Conservation (phyloP, 1,284 basidiomycete genomes). For the Naganishia liquefaciens region DNA sequence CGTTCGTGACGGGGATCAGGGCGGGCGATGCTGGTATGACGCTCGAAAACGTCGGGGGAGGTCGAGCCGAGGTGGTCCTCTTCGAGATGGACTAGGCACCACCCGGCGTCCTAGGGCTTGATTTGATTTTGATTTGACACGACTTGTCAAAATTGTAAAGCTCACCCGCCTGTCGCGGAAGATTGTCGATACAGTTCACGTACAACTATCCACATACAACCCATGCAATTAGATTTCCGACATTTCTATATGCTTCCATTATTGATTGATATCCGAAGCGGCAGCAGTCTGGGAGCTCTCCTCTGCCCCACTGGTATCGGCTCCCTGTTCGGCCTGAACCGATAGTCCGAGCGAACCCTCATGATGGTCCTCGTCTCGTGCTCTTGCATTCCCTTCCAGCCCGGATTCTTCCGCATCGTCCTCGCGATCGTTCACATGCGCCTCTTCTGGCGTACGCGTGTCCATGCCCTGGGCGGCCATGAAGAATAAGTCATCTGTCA, state of each 20-base stretch:
- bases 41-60: constrained; percentile 63
- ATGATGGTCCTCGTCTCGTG: background rate
- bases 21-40: constrained; percentile 56
- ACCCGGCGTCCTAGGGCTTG: too few species aligned
- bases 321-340: background rate
- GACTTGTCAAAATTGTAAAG: background rate
- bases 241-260: too few species aligned
- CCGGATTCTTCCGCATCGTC: background rate
- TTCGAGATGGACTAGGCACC: constrained; percentile 63
- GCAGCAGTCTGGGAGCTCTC: too few species aligned
- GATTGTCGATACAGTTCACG: too few species aligned
- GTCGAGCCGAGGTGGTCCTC: constrained; percentile 66
- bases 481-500: constrained; percentile 27
- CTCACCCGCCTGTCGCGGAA: too few species aligned
- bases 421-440: background rate
- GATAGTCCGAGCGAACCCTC: constrained; percentile 16
- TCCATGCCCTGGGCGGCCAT: constrained; percentile 23
- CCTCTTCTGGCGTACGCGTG: constrained; percentile 1
- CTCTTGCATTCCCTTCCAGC: background rate
- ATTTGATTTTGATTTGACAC: background rate
- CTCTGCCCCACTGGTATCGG: background rate
- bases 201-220: too few species aligned
- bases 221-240: too few species aligned
- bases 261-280: too few species aligned
- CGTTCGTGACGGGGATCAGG: constrained; percentile 63